Evolutionary conservation across 306 rosid genomes (phyloP), one percentile per base, ranked within the genome.

Genomic region (Casuarina glauca): DNA sequence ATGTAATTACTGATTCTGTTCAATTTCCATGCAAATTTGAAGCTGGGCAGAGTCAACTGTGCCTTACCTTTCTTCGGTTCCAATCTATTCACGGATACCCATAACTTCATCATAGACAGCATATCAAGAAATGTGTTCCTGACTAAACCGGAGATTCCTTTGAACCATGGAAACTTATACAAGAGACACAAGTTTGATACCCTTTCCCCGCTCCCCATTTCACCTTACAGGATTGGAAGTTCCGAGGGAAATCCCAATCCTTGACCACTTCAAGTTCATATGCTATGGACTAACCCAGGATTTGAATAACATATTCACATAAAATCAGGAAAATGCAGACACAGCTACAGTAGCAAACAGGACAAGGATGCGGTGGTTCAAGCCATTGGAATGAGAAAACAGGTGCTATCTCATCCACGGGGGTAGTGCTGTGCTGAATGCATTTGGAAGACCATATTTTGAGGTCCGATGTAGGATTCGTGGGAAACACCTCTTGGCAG

Each of bases 361-460:
- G 83, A 77, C 43, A 80, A 82, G 69, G 54, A 69, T 64, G 75
- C 46, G 87, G 80, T 80, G 61, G 60, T 74, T 85, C 77, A 84
- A 76, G 80, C 78, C 82, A 78, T 77, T 73, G 82, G 72, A 55
- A 70, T 48, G 77, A 77, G 57, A 74, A 73, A 43, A 70, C 67
- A 78, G 74, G 52, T 61, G 42, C 72, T 51, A 61, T 67, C 70
- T 85, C 85, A 89, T 79, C 87, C 90, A 73, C 76, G 89, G 2
- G 82, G 84, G 80, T 86, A 85, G 81, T 74, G 77, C 68, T 85
- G 94, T 45, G 88, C 45, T 38, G 92, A 80, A 62, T 92, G 91
- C 91, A 86, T 82, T 84, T 88, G 97, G 74, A 87, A 90, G 77
- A 76, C 87, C 88, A 92, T 74, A 84, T 88, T 90, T 64, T 79